phyloP scores from a whole-genome alignment of 768 basidiomycete species.

The Mrakia blollopis region DNA sequence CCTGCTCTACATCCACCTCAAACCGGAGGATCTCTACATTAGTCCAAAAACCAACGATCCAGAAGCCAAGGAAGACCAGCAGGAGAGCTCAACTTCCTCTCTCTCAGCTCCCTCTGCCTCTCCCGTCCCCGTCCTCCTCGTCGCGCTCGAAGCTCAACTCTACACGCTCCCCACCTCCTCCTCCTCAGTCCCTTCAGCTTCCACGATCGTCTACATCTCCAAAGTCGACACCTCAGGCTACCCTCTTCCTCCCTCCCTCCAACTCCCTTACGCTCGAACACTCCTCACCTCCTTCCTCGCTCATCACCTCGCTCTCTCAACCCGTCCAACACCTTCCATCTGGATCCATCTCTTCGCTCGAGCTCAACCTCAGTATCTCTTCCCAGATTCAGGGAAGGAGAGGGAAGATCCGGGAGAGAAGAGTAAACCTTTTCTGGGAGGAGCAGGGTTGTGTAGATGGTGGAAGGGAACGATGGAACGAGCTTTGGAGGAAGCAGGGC shows the following conservation, averaged over 20 bases:
- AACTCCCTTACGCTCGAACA: conserved; percentile 43
- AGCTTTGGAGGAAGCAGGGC: conserved; percentile 51
- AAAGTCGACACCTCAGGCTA: conserved; percentile 94
- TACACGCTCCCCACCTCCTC: conserved; percentile 68
- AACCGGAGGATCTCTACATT: conserved; percentile 33
- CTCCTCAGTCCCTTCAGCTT: neutral
- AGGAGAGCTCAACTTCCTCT: conserved; percentile 48
- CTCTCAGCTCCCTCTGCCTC: too few relatives aligned
- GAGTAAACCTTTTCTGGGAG: conserved; percentile 69
- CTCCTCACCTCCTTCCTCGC: conserved; percentile 65
- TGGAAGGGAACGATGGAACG: conserved; percentile 73
- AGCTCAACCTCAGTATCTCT: conserved; percentile 85
- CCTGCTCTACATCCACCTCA: conserved; percentile 61
- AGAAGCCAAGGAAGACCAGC: conserved; percentile 19
- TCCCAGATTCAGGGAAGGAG: conserved; percentile 75
- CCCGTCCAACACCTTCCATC: conserved; percentile 59
- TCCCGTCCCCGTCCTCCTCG: conserved; percentile 15
- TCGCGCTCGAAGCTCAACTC: conserved; percentile 56
- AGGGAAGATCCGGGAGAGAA: conserved; percentile 25
- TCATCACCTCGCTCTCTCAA: conserved; percentile 57
- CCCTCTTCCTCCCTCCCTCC: conserved; percentile 48
- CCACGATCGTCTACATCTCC: conserved; percentile 77
- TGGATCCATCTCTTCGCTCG: conserved; percentile 88
- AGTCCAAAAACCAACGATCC: neutral
- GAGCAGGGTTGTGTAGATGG: conserved; percentile 80